These are phyloP conservation scores for Vicia sativa DNA, from an alignment of 306 rosid species.

Conservation along the genomic window DNA sequence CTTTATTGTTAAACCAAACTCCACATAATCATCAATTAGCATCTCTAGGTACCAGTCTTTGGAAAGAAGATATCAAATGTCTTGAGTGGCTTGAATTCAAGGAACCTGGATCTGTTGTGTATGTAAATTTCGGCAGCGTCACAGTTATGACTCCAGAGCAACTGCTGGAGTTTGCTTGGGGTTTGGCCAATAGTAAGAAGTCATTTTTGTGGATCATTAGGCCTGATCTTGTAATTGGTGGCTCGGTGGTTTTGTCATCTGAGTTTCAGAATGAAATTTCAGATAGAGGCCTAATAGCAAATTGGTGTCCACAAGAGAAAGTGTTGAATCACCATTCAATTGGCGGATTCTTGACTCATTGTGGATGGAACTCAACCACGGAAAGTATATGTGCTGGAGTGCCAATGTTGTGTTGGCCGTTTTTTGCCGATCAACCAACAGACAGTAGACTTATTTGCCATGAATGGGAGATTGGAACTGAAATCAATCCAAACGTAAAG, in stretches of 20 bases:
- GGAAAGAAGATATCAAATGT: slow-evolving; percentile 6
- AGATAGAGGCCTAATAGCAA: neutral
- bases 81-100: neutral
- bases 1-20: neutral
- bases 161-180: neutral
- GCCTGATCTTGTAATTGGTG: neutral
- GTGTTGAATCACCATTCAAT: neutral
- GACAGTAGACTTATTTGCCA: neutral
- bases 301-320: neutral
- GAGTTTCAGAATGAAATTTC: neutral
- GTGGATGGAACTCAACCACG: neutral
- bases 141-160: neutral
- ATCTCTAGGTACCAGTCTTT: neutral
- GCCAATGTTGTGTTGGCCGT: neutral
- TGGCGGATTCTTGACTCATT: slow-evolving; percentile 1
- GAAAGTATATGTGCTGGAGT: slow-evolving; percentile 2
- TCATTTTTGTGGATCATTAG: neutral
- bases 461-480: neutral
- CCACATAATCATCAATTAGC: neutral
- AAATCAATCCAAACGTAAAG: neutral
- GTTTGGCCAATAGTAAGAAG: neutral
- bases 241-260: neutral
- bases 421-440: neutral
- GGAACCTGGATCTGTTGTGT: neutral
- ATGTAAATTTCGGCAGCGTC: neutral